phyloP scores from a whole-genome alignment of 208 protist genomes.

The Wallacemonas sp. region DNA sequence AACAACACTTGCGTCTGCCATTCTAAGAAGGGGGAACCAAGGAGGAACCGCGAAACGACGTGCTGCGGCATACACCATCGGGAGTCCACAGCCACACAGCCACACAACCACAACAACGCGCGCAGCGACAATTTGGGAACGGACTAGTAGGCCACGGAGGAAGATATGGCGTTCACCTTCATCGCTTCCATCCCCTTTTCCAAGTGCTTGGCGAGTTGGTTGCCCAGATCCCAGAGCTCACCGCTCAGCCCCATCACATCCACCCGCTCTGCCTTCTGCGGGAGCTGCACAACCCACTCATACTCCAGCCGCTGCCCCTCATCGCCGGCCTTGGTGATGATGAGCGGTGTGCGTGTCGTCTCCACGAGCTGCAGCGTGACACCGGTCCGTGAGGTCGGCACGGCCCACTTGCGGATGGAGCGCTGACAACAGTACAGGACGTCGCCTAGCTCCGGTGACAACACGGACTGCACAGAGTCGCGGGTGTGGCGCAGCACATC shows the following conservation, averaged over 20 bases:
- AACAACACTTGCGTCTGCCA: no score
- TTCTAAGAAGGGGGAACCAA: no score
- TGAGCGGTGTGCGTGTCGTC: slow-evolving; percentile 88
- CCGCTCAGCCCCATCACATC: slow-evolving; percentile 55
- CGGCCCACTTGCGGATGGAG: slow-evolving; percentile 77
- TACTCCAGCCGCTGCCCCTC: slow-evolving; percentile 88
- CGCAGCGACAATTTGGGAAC: no score
- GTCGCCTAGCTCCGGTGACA: slow-evolving; percentile 85
- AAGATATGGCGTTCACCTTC: slow-evolving; percentile 72
- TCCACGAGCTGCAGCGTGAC: slow-evolving; percentile 81
- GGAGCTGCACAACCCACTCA: slow-evolving; percentile 83
- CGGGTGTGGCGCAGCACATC: slow-evolving; percentile 79
- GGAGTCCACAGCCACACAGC: no score
- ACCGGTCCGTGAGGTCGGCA: slow-evolving; percentile 31
- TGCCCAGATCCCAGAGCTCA: slow-evolving; percentile 80
- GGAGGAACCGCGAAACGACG: no score
- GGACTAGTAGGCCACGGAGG: slow-evolving; percentile 49
- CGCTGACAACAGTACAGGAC: slow-evolving; percentile 89
- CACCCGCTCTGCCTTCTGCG: slow-evolving; percentile 67
- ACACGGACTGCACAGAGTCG: slow-evolving; percentile 85
- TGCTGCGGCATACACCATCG: no score
- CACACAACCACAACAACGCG: no score
- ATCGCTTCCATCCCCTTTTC: slow-evolving; percentile 84
- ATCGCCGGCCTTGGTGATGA: slow-evolving; percentile 79
- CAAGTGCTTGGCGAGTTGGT: slow-evolving; percentile 52